Evolutionary conservation across 495 filamentous ascomycete genomes (phyloP).

Genomic region (Tuber calosporum): DNA sequence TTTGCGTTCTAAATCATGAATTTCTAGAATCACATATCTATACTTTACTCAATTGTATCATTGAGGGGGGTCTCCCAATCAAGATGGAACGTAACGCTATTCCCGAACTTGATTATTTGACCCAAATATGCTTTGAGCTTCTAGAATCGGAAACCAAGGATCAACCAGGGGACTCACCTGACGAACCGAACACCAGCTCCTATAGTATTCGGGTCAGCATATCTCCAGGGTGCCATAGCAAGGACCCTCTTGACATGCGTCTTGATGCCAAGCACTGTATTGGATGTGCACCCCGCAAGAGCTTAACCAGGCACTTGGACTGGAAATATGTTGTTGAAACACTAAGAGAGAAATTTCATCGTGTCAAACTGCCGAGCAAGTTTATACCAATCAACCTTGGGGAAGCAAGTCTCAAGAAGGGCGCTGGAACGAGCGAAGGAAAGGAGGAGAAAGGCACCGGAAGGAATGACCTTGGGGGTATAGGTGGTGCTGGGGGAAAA

Average conservation of each 20-base stretch:
- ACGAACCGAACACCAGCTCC: constrained; percentile 61
- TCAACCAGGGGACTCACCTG: constrained; percentile 38
- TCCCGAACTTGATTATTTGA: constrained; percentile 95
- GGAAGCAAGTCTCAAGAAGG: constrained; percentile 32
- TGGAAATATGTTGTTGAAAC: constrained; percentile 96
- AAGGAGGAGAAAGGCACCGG: constrained; percentile 18
- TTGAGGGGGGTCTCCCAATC: constrained; percentile 86
- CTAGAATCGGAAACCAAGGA: constrained; percentile 69
- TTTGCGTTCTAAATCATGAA: constrained; percentile 6
- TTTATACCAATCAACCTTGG: constrained; percentile 81
- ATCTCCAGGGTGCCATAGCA: constrained; percentile 89
- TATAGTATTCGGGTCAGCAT: constrained; percentile 96
- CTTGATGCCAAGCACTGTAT: constrained; percentile 93
- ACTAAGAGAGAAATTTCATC: constrained; percentile 84
- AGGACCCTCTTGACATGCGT: constrained; percentile 90
- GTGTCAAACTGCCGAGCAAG: constrained; percentile 87
- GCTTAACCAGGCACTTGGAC: constrained; percentile 81
- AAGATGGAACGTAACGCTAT: constrained; percentile 76
- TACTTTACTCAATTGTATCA: constrained; percentile 92
- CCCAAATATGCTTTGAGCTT: constrained; percentile 92
- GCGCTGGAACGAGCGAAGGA: constrained; percentile 6
- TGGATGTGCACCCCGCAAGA: constrained; percentile 78
- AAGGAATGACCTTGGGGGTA: background rate
- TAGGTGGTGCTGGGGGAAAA: background rate
- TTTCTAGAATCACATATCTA: constrained; percentile 82